Percentiles rank a stretch among this genome's conserved stretches.
These are phyloP conservation scores for Bolboschoenus planiculmis DNA, from an alignment of 176 grass and related monocot genomes.

Conservation along the genomic window DNA sequence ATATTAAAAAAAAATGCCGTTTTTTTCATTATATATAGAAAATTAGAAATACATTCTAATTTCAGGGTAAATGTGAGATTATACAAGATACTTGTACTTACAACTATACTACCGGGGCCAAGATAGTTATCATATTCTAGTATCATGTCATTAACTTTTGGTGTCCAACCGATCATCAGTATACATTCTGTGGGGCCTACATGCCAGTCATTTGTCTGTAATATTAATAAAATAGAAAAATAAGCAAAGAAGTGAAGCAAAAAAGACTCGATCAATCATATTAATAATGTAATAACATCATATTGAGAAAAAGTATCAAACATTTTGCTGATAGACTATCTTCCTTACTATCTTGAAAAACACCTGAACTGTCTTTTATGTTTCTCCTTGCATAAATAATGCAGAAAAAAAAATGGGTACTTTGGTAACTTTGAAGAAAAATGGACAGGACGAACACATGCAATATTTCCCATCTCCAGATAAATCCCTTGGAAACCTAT, in stretches of 20 bases:
- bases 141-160: constrained; percentile 93
- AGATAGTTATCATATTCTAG: constrained; percentile 91
- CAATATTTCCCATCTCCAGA: not conserved
- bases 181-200: constrained; percentile 72
- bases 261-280: constrained; percentile 4
- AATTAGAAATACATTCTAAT: constrained; percentile 11
- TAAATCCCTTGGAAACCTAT: constrained; percentile 21
- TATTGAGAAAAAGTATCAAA: not conserved
- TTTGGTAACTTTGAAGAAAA: not conserved
- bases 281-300: not conserved
- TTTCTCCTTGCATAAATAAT: not conserved
- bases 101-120: constrained; percentile 90
- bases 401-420: not conserved
- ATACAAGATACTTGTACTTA: constrained; percentile 30
- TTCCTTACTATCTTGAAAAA: not conserved
- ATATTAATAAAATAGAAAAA: constrained; percentile 21
- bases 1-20: constrained; percentile 19
- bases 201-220: constrained; percentile 70
- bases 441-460: not conserved
- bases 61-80: constrained; percentile 3
- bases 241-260: not conserved
- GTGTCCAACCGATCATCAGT: constrained; percentile 85
- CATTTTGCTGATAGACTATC: not conserved
- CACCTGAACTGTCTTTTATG: not conserved
- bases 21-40: not conserved